These are phyloP conservation scores for Polychytrium aggregatum DNA, from an alignment of 192 early-diverging fungal species.

Conservation along the genomic window DNA sequence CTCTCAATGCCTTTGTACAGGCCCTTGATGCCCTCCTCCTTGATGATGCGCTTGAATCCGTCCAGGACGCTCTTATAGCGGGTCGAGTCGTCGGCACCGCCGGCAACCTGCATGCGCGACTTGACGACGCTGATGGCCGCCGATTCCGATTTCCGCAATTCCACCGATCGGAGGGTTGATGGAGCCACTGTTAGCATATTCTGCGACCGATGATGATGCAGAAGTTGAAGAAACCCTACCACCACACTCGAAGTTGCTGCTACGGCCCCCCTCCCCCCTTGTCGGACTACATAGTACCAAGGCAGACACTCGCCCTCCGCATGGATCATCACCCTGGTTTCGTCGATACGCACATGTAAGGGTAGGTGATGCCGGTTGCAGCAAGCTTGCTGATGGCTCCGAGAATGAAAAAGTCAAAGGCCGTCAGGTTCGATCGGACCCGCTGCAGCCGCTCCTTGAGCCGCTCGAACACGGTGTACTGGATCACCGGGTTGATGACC, in stretches of 20 bases:
- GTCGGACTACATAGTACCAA: too few species aligned
- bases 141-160: too few species aligned
- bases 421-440: slow-evolving; percentile 40
- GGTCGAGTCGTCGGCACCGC: slow-evolving; percentile 56
- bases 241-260: too few species aligned
- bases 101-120: slow-evolving; percentile 94
- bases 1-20: slow-evolving; percentile 68
- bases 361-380: slow-evolving; percentile 93
- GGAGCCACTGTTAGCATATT: too few species aligned
- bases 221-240: too few species aligned
- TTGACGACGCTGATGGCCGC: slow-evolving; percentile 73
- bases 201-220: too few species aligned
- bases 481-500: slow-evolving; percentile 99
- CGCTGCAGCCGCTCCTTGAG: slow-evolving; percentile 66
- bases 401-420: slow-evolving; percentile 88
- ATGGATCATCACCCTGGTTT: neutral
- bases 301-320: neutral
- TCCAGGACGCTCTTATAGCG: slow-evolving; percentile 75
- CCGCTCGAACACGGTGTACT: slow-evolving; percentile 98
- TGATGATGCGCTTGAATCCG: slow-evolving; percentile 86
- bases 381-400: slow-evolving; percentile 91
- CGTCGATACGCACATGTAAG: slow-evolving; percentile 69
- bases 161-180: too few species aligned
- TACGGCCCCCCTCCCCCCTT: too few species aligned
- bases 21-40: slow-evolving; percentile 73